Base-by-base conservation (phyloP, 2,329 filamentous ascomycete species). In the Fusarium bactridioides region DNA sequence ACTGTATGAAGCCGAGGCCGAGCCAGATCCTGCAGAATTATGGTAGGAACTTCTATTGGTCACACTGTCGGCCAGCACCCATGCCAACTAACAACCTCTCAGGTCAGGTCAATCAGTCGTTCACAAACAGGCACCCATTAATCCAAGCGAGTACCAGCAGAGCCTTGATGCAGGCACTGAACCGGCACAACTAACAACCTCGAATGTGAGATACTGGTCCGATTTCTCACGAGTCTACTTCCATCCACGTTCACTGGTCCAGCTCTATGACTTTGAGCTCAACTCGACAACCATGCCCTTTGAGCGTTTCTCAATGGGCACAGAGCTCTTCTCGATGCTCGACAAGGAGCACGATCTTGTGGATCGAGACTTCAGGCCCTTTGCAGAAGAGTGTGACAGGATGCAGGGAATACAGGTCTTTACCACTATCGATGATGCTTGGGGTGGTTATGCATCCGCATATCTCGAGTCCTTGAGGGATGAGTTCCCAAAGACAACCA, bases 161-260 rank as follows among this genome's bases (percentile, higher is more conserved):
- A 92, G 90, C 72, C 89, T 98, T 7, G 93, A 98, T 74, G 83
- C 89, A 35, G 94, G 94, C 27, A 81, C 88, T 7, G 86, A 91
- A 10, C 88, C 92, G 0, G 88, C 92, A 0, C 83, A 85, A 58
- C 86, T 97, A 25, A 92, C 87, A 3, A 86, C 90, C 3, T 88
- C 90, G 11, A 88, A 89, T 16, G 93, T 98, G n/a, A 90, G 94
- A 60, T 98, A 96, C 83, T 99, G 96, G 95, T 97, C 94, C 37
- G 96, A 99, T 81, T 98, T 94, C 82, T 97, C 94, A 75, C 90
- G 94, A 31, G 89, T 96, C n/a, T 99, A 91, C 82, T 98, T 93
- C 79, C 95, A 98, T 79, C 96, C 96, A 13, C 90, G 89, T 61
- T 97, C 94, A 18, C 89, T 97, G 60, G 87, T 97, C 15, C 95